Base-by-base conservation (phyloP, 352 stramenopile genomes). In the Globisporangium nunn region DNA sequence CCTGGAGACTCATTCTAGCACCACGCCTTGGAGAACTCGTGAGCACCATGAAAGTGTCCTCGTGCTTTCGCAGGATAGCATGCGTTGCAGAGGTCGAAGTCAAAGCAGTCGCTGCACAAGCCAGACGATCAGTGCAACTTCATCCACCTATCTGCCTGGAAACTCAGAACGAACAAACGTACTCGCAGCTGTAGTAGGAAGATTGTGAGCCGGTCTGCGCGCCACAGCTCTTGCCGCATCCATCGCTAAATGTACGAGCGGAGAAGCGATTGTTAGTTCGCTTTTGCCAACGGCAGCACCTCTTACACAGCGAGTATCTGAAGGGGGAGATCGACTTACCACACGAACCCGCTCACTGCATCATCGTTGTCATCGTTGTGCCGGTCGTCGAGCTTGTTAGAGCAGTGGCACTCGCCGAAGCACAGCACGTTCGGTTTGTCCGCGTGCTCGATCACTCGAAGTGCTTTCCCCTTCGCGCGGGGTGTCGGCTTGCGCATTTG, bases 371-470 rank as follows among this genome's bases (percentile, higher is more conserved):
- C 49, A 31, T 58, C 50, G 5, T 65, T 54, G 17, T 68, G 48
- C 7, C 57, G 49, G 6, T 52, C 58, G 30, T 57, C 48, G 17
- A 66, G 59, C 3, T 50, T 52, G 11, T 61, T 64, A 33, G 60
- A 41, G 43, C 64, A 71, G 37, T 66, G 51, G 39, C 67, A 70
- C 49, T 47, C 51, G 29, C 58, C 72, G 61, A 85, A 74, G 56
- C 74, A 85, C 7, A 78, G 47, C 37, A 64, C 52, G 23, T 47
- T 59, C 17, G 30, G 52, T 12, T 64, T 64, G 59, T 70, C 23
- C 4, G 55, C 46, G 68, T 79, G 71, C 23, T 50, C 31, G 14
- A 72, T 72, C 35, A 79, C 59, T 1, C 44, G n/a, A 2, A 59
- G 10, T 15, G 15, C 18, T 47, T 60, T 70, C 15, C 8, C 28